Evolutionary conservation across 345 rosid species (phyloP), one percentile per base, ranked within the genome.

Genomic region (Salix koriyanagi): DNA sequence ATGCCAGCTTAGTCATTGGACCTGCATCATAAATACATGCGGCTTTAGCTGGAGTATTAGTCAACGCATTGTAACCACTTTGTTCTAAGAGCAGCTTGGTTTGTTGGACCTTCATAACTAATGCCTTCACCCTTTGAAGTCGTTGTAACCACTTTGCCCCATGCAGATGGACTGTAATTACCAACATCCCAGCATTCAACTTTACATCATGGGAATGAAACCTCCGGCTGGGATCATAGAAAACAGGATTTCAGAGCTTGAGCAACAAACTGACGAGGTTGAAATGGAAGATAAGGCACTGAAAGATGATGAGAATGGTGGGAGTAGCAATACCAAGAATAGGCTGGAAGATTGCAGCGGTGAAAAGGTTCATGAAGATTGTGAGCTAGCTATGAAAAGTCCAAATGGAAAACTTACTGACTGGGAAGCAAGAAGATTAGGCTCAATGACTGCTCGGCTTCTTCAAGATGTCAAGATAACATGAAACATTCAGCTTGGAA

Each of bases 341-440:
- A 70, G 65, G 69, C 67, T 26, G 41, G 80, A 79, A 58, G 81
- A 77, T 39, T 56, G 46, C 77, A 73, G 54, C 18, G 19, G 75
- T 72, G 87, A 81, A 61, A 37, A 28, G 46, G 84, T 76, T 6
- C 69, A 69, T 60, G 83, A 81, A 69, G 84, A 86, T 77, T 73
- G 79, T 71, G 79, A 84, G 41, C 62, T 8, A 67, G 39, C 61
- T 39, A 81, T 70, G 52, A 85, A 81, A 76, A 74, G 85, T 34
- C 88, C 84, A 32, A 79, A 80, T 2, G 88, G 85, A 23, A 81
- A 87, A 72, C 91, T 92, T 64, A 90, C 90, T 30, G 97, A 91
- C 50, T 95, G 99, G 99, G 97, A 95, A 78, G 89, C 89, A 61
- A 89, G 99, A 84, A 89, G 97, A 84, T 86, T 87, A 23, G 99